phyloP scores from a whole-genome alignment of 495 filamentous ascomycete species.

The Schizothecium vesticola region DNA sequence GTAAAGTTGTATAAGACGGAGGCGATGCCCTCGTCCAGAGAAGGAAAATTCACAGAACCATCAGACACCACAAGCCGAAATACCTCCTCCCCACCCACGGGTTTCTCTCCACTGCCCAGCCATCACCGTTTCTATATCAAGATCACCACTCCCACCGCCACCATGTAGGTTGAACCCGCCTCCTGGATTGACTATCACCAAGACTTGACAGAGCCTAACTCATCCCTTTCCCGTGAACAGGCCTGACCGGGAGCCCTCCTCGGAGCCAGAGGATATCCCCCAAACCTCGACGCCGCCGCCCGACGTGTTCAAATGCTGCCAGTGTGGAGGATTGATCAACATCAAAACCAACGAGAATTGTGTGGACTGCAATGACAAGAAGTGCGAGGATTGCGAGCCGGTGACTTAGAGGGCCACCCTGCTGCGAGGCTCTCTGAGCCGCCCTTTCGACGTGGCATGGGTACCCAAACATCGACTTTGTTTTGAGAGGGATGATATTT shows the following conservation, averaged over 20 bases:
- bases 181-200: neutral
- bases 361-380: neutral
- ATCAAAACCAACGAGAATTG: neutral
- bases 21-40: neutral
- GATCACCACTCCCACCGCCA: neutral
- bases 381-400: neutral
- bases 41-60: neutral
- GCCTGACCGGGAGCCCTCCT: neutral
- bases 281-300: neutral
- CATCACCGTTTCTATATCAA: neutral
- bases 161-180: neutral
- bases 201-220: neutral
- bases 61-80: neutral
- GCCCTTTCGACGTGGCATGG: neutral
- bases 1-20: neutral
- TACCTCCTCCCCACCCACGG: neutral
- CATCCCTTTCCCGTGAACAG: neutral
- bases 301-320: neutral
- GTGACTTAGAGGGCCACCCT: neutral
- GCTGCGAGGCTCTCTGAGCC: neutral
- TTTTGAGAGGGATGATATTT: neutral
- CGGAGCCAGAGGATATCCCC: neutral
- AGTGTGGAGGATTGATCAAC: neutral
- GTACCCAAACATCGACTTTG: neutral
- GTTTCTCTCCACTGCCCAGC: neutral